Conservation (phyloP, 768 basidiomycete genomes). For the Leccinum uliginosum region DNA sequence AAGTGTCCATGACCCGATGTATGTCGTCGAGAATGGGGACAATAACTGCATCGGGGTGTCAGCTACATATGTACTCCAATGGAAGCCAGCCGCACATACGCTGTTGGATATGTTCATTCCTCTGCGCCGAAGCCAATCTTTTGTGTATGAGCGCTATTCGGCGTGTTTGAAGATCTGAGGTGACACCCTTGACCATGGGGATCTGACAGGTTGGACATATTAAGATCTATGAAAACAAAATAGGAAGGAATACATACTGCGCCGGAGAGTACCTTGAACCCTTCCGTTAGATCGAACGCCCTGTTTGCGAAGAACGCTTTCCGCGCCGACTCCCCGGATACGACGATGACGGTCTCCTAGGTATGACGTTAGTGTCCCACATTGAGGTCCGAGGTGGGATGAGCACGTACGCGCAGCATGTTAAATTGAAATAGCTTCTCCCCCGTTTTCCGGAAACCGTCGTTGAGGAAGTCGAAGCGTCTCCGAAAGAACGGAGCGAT, state of each 20-base stretch:
- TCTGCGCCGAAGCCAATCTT: conserved; percentile 61
- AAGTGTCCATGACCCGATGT: conserved; percentile 54
- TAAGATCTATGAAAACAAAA: conserved; percentile 16
- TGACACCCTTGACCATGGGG: conserved; percentile 72
- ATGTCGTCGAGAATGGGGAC: conserved; percentile 63
- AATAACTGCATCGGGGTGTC: conserved; percentile 46
- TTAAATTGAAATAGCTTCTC: conserved; percentile 66
- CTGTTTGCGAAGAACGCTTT: conserved; percentile 66
- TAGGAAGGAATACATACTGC: conserved; percentile 47
- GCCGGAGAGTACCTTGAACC: conserved; percentile 75
- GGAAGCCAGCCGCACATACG: conserved; percentile 39
- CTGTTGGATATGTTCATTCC: conserved; percentile 53
- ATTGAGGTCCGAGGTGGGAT: conserved; percentile 4
- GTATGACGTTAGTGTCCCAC: conserved; percentile 19
- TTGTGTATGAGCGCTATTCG: conserved; percentile 66
- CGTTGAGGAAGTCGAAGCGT: conserved; percentile 69
- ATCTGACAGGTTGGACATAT: conserved; percentile 41
- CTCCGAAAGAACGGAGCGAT: conserved; percentile 65
- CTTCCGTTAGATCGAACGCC: conserved; percentile 72
- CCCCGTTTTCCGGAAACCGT: conserved; percentile 66
- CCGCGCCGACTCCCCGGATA: conserved; percentile 70
- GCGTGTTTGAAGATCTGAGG: conserved; percentile 60
- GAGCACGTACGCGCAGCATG: conserved; percentile 53
- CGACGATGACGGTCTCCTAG: conserved; percentile 69
- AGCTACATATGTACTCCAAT: conserved; percentile 3